phyloP scores from a whole-genome alignment of 2,329 filamentous ascomycete species.

The Hymenoscyphus fructigenus region DNA sequence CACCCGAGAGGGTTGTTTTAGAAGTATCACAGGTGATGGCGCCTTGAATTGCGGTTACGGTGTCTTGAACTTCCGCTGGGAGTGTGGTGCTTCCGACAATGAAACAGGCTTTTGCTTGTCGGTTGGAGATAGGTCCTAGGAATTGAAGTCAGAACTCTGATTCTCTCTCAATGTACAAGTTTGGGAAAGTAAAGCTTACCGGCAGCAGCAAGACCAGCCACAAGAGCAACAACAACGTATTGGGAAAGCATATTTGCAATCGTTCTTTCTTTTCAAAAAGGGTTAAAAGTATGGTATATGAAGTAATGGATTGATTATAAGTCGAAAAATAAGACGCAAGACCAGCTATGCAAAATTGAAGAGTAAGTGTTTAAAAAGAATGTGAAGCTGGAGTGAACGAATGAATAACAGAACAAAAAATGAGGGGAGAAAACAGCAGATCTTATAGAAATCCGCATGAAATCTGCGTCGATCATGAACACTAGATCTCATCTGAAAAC shows the following conservation, averaged over 20 bases:
- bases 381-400: slow-evolving; percentile 2
- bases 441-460: slow-evolving; percentile 7
- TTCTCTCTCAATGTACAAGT: background rate
- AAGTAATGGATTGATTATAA: background rate
- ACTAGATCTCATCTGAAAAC: slow-evolving; percentile 8
- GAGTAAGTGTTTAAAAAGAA: slow-evolving; percentile 2
- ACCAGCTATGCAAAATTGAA: slow-evolving; percentile 8
- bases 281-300: background rate
- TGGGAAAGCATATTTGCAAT: slow-evolving; percentile 8
- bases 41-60: slow-evolving; percentile 43
- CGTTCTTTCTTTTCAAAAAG: background rate
- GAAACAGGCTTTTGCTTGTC: slow-evolving; percentile 47
- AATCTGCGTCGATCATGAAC: slow-evolving; percentile 2
- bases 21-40: slow-evolving; percentile 50
- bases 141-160: background rate
- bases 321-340: slow-evolving; percentile 6
- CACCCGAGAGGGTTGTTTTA: slow-evolving; percentile 49
- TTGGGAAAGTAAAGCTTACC: background rate
- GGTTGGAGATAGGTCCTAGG: slow-evolving; percentile 7
- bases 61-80: slow-evolving; percentile 48
- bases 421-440: background rate
- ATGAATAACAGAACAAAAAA: background rate
- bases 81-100: slow-evolving; percentile 50
- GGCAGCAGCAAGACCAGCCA: slow-evolving; percentile 6
- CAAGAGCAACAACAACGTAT: slow-evolving; percentile 7